Conservation (phyloP, 495 filamentous ascomycete genomes). For the Aspergillus cristatus region DNA sequence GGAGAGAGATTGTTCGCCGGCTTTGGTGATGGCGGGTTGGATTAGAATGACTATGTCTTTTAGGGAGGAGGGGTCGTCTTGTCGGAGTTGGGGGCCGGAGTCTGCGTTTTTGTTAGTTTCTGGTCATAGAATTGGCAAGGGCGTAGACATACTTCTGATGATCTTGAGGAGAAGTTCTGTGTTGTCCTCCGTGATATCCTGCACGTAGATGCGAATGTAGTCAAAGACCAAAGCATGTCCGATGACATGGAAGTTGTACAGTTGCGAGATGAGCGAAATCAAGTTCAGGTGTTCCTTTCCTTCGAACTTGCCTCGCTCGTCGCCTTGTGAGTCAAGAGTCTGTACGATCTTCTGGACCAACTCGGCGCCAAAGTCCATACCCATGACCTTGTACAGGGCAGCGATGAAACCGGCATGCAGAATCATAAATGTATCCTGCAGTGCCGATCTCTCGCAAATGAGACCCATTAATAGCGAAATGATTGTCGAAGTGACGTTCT, state of each 20-base stretch:
- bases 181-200: slow-evolving; percentile 73
- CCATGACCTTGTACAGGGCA: slow-evolving; percentile 76
- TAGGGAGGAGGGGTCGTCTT: slow-evolving; percentile 82
- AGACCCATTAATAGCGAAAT: slow-evolving; percentile 64
- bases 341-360: slow-evolving; percentile 69
- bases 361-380: slow-evolving; percentile 80
- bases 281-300: slow-evolving; percentile 71
- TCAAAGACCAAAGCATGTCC: slow-evolving; percentile 79
- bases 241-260: slow-evolving; percentile 88
- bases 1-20: slow-evolving; percentile 61
- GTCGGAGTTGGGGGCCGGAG: slow-evolving; percentile 71
- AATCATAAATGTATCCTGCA: slow-evolving; percentile 83
- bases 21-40: slow-evolving; percentile 56
- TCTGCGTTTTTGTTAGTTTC: slow-evolving; percentile 26
- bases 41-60: slow-evolving; percentile 83
- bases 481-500: slow-evolving; percentile 71
- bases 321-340: slow-evolving; percentile 43
- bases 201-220: slow-evolving; percentile 70
- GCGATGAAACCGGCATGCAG: slow-evolving; percentile 86
- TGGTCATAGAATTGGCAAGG: background rate
- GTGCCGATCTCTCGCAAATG: slow-evolving; percentile 62
- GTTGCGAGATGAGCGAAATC: slow-evolving; percentile 70
- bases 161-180: slow-evolving; percentile 84
- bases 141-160: slow-evolving; percentile 56
- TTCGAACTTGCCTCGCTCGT: slow-evolving; percentile 33